These are phyloP conservation scores for Jatropha curcas DNA, from an alignment of 345 rosid species.

Conservation along the genomic window DNA sequence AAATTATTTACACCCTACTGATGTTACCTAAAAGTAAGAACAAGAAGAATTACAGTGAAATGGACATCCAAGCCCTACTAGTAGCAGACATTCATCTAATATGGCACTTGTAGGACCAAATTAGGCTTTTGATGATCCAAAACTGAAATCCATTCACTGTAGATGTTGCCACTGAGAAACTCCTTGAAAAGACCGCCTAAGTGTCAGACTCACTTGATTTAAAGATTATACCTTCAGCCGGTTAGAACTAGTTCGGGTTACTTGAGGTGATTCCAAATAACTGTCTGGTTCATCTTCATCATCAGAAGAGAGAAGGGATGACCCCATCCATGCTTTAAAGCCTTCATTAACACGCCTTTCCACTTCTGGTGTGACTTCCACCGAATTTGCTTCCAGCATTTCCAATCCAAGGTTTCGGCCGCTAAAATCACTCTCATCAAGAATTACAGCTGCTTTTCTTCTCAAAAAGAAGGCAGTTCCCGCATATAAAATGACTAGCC, in stretches of 20 bases:
- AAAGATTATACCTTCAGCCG: slow-evolving; percentile 43
- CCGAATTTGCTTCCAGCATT: slow-evolving; percentile 76
- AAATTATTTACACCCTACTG: slow-evolving; percentile 36
- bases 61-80: background rate
- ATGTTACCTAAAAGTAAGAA: slow-evolving; percentile 8
- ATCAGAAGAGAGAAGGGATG: slow-evolving; percentile 82
- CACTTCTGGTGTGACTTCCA: slow-evolving; percentile 70
- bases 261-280: slow-evolving; percentile 48
- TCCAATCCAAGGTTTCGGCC: slow-evolving; percentile 71
- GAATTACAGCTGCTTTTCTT: slow-evolving; percentile 67
- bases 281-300: slow-evolving; percentile 79
- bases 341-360: slow-evolving; percentile 86
- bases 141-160: slow-evolving; percentile 16
- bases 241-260: slow-evolving; percentile 34
- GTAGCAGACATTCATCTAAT: background rate
- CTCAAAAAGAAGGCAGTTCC: slow-evolving; percentile 76
- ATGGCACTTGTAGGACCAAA: background rate
- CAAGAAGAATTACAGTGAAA: background rate
- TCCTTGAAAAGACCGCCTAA: background rate
- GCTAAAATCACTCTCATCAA: slow-evolving; percentile 67
- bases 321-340: slow-evolving; percentile 89
- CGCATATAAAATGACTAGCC: slow-evolving; percentile 63
- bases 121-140: slow-evolving; percentile 10
- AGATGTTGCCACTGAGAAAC: background rate
- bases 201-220: slow-evolving; percentile 7